Percentiles rank a stretch among this genome's conserved stretches.
phyloP scores from a whole-genome alignment of 2,329 filamentous ascomycete species.

The Seiridium cupressi region DNA sequence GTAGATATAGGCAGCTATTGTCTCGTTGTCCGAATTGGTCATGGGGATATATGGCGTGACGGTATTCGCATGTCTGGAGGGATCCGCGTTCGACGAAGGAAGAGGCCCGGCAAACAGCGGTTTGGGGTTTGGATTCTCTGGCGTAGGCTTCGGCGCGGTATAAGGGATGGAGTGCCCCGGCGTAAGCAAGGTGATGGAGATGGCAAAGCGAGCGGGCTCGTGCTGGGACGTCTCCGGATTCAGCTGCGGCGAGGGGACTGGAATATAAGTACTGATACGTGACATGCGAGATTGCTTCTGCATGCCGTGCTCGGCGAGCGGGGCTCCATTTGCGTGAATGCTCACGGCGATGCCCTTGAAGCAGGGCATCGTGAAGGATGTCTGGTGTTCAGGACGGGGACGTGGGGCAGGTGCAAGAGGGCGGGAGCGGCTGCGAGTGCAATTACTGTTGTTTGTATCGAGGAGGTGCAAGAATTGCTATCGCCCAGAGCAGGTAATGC shows the following conservation, averaged over 20 bases:
- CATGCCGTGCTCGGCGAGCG: slow-evolving; percentile 88
- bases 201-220: slow-evolving; percentile 94
- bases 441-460: too few species aligned
- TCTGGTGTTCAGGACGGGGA: background rate
- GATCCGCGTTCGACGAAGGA: slow-evolving; percentile 49
- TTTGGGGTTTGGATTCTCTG: slow-evolving; percentile 75
- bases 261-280: slow-evolving; percentile 95
- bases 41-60: slow-evolving; percentile 87
- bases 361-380: slow-evolving; percentile 69
- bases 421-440: background rate
- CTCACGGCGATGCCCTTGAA: slow-evolving; percentile 99
- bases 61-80: slow-evolving; percentile 47
- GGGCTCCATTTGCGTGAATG: slow-evolving; percentile 80
- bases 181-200: slow-evolving; percentile 93
- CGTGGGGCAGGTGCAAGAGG: background rate
- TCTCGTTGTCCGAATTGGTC: slow-evolving; percentile 92
- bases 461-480: too few species aligned
- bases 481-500: background rate
- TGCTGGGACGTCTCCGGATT: slow-evolving; percentile 70
- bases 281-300: slow-evolving; percentile 90
- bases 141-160: slow-evolving; percentile 78
- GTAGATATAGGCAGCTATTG: slow-evolving; percentile 97
- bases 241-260: slow-evolving; percentile 84
- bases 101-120: slow-evolving; percentile 78
- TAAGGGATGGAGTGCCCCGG: slow-evolving; percentile 88